Percentiles rank a stretch among this genome's conserved stretches.
phyloP scores from a whole-genome alignment of 2,329 filamentous ascomycete genomes.

The Didymella glomerata region DNA sequence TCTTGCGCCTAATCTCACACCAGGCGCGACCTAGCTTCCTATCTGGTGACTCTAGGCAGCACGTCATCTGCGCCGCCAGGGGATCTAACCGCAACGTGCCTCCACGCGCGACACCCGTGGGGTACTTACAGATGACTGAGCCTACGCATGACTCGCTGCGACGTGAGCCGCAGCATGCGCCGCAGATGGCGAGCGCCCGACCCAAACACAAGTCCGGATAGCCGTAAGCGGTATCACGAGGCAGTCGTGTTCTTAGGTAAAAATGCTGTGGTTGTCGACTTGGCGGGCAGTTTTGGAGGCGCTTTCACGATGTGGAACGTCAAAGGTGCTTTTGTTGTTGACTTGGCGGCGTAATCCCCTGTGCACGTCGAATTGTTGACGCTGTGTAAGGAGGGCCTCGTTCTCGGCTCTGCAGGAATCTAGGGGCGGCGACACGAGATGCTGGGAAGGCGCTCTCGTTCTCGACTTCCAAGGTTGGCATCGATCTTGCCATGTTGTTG shows the following conservation, averaged over 20 bases:
- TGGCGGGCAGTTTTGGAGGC: not conserved
- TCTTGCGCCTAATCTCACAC: not conserved
- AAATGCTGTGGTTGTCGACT: not conserved
- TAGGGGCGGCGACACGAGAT: too few species aligned
- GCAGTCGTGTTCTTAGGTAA: not conserved
- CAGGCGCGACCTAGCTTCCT: not conserved
- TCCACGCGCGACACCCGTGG: constrained; percentile 12
- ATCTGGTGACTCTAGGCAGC: constrained; percentile 3
- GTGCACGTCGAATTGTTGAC: too few species aligned
- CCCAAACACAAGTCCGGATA: not conserved
- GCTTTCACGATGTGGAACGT: not conserved
- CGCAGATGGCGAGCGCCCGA: not conserved
- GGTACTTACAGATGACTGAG: constrained; percentile 15
- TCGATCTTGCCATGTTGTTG: too few species aligned
- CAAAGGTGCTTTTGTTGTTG: constrained; percentile 1
- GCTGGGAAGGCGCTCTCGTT: too few species aligned
- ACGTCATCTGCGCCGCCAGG: constrained; percentile 15
- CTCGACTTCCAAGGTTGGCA: too few species aligned
- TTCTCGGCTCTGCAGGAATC: too few species aligned
- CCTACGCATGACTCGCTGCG: constrained; percentile 15
- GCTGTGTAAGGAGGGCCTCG: too few species aligned
- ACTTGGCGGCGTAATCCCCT: too few species aligned
- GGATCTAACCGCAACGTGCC: not conserved
- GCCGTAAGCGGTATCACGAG: not conserved
- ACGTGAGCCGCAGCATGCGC: not conserved